Evolutionary conservation across 2,329 filamentous ascomycete species (phyloP), one percentile per base, ranked within the genome.

Genomic region (Penicillium capsulatum): DNA sequence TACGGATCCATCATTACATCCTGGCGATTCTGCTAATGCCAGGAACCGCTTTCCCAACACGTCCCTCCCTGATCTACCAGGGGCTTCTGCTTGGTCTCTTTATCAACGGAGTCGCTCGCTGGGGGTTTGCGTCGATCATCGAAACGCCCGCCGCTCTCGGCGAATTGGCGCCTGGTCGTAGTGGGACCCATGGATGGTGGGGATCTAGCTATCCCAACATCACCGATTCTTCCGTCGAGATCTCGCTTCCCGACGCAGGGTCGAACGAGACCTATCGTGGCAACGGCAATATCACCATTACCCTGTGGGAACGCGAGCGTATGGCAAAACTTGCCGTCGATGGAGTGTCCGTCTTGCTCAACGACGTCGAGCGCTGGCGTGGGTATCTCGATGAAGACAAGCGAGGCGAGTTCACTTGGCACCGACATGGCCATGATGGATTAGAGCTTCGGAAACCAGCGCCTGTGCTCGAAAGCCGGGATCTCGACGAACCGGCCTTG

Each of bases 1-100:
- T 98, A 34, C 82, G 92, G 22, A 89, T 98, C 40, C 92, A 98
- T 60, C 92, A 98, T 64, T 98, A 97, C 61, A 86, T 97, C 49
- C 73, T 97, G 3, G 89, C 83, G 1, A 76, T 98, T 10, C 72
- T 97, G 0, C 76, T 98, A 1, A 76, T 97, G 4, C 88, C 90
- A 0, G 92, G 90, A 0, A 97, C 92, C 0, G 82, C 80, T 37
- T 81, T 97, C 64, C 90, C 95, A 51, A 97, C 86, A 4, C 79
- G 92, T 0, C 85, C 87, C 0, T 83, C 83, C 0, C 72, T 97
- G 7, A 64, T 95, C 2, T 97, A 92, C 58, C 91, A 97, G 63
- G 92, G 92, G 8, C 71, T 98, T 2, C 73, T 98, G 0, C 70
- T 97, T 6, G 92, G 92, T 0, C 75, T 97, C 0, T 97, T 96